Conservation (phyloP, 1,139 yeast species). For the Sugiyamaella japonica region DNA sequence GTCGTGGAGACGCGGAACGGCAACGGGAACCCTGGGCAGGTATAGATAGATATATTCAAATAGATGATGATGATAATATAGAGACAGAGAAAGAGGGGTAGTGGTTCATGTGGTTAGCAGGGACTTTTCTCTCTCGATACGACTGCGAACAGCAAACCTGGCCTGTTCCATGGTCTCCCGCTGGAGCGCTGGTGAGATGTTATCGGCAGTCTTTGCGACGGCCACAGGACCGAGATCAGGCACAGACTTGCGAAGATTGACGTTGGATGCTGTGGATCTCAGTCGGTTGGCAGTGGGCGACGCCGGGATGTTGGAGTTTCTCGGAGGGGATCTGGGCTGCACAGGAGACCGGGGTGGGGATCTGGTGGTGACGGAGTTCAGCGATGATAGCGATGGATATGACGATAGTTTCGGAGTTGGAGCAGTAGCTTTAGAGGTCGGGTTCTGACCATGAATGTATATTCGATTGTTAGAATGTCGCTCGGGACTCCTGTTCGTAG, state of each 20-base stretch:
- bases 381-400: conserved; percentile 13
- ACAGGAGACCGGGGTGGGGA: background rate
- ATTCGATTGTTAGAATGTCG: background rate
- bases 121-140: conserved; percentile 32
- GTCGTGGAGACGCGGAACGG: no score
- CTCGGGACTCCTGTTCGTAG: conserved; percentile 7
- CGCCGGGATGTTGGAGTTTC: background rate
- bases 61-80: background rate
- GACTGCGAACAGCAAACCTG: conserved; percentile 33
- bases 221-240: conserved; percentile 16
- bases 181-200: conserved; percentile 15
- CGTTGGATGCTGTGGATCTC: conserved; percentile 18
- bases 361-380: conserved; percentile 5
- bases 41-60: background rate
- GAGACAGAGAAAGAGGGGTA: no score
- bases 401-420: conserved; percentile 14
- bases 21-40: no score
- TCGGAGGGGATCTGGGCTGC: conserved; percentile 1
- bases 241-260: conserved; percentile 11
- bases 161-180: conserved; percentile 35
- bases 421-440: background rate
- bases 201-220: conserved; percentile 4
- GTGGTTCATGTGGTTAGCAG: background rate
- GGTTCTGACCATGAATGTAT: conserved; percentile 12
- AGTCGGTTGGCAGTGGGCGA: conserved; percentile 16